Evolutionary conservation across 768 basidiomycete genomes (phyloP).

Genomic region (Xanthoconium purpureum): DNA sequence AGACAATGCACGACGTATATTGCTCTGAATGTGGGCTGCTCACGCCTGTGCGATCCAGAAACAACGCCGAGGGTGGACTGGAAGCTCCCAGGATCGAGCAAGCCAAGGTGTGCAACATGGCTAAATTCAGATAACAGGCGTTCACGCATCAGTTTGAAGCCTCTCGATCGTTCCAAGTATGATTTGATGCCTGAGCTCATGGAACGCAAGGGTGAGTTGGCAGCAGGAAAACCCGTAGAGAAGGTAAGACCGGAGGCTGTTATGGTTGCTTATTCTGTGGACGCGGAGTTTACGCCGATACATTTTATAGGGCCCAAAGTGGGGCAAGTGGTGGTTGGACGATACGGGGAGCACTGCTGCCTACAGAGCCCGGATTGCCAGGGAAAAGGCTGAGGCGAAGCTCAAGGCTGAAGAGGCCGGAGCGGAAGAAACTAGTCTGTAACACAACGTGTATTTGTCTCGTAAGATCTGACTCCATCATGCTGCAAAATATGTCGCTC

Average conservation of each 20-base stretch:
- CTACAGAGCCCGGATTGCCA: constrained; percentile 11
- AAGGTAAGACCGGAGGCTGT: not conserved
- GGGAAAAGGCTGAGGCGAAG: constrained; percentile 5
- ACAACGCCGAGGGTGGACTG: constrained; percentile 13
- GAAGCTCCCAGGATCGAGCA: constrained; percentile 10
- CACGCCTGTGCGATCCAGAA: constrained; percentile 10
- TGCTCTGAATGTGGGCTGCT: constrained; percentile 18
- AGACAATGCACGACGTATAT: constrained; percentile 19
- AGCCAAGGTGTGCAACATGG: constrained; percentile 1
- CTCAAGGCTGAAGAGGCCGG: not conserved
- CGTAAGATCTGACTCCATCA: too few relatives aligned
- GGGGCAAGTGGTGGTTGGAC: constrained; percentile 15
- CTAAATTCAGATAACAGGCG: not conserved
- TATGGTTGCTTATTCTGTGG: not conserved
- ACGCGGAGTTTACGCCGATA: not conserved
- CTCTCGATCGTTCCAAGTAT: constrained; percentile 14
- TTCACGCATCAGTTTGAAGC: not conserved
- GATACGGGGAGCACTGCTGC: constrained; percentile 13
- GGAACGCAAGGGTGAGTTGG: not conserved
- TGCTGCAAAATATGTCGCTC: too few relatives aligned
- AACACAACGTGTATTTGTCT: not conserved
- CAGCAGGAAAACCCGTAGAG: not conserved
- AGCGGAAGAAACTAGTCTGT: not conserved
- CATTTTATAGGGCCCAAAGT: not conserved
- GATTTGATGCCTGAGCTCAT: constrained; percentile 9